phyloP scores from a whole-genome alignment of 768 basidiomycete genomes.

The Auricularia cornea region DNA sequence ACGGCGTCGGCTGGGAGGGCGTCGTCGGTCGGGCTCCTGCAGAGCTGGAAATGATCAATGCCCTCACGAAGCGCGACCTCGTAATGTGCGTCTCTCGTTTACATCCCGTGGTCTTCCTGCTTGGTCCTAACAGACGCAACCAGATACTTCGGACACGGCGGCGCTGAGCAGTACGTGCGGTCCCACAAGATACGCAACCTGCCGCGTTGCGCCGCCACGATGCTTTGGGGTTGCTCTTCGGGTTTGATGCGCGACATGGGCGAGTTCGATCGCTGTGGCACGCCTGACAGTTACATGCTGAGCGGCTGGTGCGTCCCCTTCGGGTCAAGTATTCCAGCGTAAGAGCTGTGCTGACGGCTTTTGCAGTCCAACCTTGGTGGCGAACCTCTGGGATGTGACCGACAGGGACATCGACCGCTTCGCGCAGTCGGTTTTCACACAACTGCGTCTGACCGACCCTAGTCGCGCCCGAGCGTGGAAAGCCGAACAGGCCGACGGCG shows the following conservation, averaged over 20 bases:
- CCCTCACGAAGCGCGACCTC: conserved; percentile 66
- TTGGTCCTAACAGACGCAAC: neutral
- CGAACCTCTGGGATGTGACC: conserved; percentile 97
- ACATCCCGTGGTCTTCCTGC: no score
- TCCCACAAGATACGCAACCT: conserved; percentile 79
- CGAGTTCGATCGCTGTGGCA: conserved; percentile 87
- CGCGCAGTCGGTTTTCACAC: conserved; percentile 73
- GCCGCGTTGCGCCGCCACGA: conserved; percentile 79
- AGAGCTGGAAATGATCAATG: conserved; percentile 74
- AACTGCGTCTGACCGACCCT: conserved; percentile 46
- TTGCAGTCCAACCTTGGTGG: conserved; percentile 79
- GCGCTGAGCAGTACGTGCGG: conserved; percentile 88
- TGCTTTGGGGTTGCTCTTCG: conserved; percentile 99
- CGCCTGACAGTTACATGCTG: conserved; percentile 93
- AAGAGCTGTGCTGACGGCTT: neutral
- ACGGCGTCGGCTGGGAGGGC: conserved; percentile 73
- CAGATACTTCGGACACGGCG: conserved; percentile 97
- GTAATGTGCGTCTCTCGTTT: conserved; percentile 67
- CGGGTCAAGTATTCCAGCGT: neutral
- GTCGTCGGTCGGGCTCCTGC: conserved; percentile 66
- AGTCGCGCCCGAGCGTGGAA: conserved; percentile 16
- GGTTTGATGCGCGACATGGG: conserved; percentile 84
- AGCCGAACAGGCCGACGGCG: conserved; percentile 12
- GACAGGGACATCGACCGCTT: conserved; percentile 96
- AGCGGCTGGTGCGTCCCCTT: conserved; percentile 76